These are phyloP conservation scores for Lentinula aciculospora DNA, from an alignment of 768 basidiomycete species.

Conservation along the genomic window DNA sequence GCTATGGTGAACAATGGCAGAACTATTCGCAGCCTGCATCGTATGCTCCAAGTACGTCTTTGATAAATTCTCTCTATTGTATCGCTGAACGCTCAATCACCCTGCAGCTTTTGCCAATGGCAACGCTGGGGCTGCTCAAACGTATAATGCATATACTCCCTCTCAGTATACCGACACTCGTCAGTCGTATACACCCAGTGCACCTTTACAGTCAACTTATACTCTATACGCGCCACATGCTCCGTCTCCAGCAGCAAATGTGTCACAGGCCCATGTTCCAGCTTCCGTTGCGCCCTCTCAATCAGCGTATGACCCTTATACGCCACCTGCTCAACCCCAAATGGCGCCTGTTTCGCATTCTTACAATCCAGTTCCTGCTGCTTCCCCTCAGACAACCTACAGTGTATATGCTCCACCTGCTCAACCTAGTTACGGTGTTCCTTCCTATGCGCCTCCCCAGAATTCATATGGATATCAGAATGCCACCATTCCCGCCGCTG, in stretches of 20 bases:
- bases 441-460: slow-evolving; percentile 22
- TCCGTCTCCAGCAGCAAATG: neutral
- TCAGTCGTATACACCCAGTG: neutral
- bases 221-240: neutral
- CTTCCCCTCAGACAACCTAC: slow-evolving; percentile 11
- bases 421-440: slow-evolving; percentile 4
- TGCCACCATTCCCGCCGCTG: slow-evolving; percentile 15
- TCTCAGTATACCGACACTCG: neutral
- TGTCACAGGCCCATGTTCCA: neutral
- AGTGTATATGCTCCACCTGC: slow-evolving; percentile 14
- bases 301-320: slow-evolving; percentile 12
- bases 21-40: neutral
- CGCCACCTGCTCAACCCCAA: slow-evolving; percentile 17
- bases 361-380: slow-evolving; percentile 12
- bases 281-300: neutral
- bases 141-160: neutral
- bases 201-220: neutral
- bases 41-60: neutral
- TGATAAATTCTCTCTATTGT: neutral
- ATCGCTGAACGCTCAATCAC: neutral
- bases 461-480: slow-evolving; percentile 16
- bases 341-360: slow-evolving; percentile 11
- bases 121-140: neutral
- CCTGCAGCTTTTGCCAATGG: neutral
- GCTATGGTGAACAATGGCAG: neutral